Percentiles rank a stretch among this genome's conserved stretches.
These are phyloP conservation scores for Lunularia cruciata DNA, from an alignment of 225 moss, liverwort and hornwort genomes.

Conservation along the genomic window DNA sequence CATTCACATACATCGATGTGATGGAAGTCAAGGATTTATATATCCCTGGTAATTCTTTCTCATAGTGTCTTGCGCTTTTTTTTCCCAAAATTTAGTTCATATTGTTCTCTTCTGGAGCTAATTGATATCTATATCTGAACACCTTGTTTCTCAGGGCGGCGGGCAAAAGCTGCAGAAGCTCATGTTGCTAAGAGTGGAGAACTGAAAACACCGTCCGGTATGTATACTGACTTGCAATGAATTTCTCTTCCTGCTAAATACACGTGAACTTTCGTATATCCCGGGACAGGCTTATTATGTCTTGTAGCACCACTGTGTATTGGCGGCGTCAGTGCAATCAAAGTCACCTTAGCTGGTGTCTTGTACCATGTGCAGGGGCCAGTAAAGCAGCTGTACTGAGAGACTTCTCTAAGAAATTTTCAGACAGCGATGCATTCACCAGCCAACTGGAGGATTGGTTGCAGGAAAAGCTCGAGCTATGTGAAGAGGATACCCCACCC, in stretches of 20 bases:
- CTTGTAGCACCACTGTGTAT: no score
- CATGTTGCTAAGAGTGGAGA: constrained; percentile 41
- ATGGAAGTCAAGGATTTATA: no score
- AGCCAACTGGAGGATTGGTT: constrained; percentile 79
- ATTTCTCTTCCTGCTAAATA: no score
- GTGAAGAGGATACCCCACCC: constrained; percentile 53
- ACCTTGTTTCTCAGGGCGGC: constrained; percentile 39
- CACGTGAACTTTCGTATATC: no score
- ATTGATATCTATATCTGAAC: no score
- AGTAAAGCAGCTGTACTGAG: constrained; percentile 60
- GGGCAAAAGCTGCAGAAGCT: constrained; percentile 39
- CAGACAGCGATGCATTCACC: constrained; percentile 66
- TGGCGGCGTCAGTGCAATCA: no score
- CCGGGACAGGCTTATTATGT: neutral
- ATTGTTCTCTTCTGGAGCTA: no score
- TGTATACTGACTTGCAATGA: neutral
- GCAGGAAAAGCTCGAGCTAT: constrained; percentile 65
- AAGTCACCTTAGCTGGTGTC: no score
- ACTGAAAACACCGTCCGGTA: constrained; percentile 38
- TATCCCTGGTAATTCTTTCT: no score
- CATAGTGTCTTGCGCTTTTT: no score
- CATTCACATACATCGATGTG: no score
- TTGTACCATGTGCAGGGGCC: constrained; percentile 25
- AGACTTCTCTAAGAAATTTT: constrained; percentile 76
- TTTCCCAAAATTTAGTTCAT: no score